Evolutionary conservation across 495 filamentous ascomycete genomes (phyloP), one percentile per base, ranked within the genome.

Genomic region (Astrothelium subdiscretum): DNA sequence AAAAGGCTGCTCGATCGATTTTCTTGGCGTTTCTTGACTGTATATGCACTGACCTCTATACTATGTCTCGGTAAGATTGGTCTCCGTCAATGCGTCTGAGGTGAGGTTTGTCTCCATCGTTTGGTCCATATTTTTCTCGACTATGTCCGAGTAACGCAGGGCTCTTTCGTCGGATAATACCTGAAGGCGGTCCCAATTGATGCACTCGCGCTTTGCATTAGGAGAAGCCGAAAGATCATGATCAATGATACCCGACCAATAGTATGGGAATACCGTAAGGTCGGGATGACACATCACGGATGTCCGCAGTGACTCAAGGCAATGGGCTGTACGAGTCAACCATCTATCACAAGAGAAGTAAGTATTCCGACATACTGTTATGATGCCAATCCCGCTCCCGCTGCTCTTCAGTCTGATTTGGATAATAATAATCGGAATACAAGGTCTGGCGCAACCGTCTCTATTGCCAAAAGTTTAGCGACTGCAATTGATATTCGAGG

Each of bases 391-490:
- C 32, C 24, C 32, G 57, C n/a, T 59, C 24, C n/a, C n/a, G 20
- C 22, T 31, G 20, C 18, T 38, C 59, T 40, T 60, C 59, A 32
- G 59, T 43, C 12, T 18, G 32, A 32, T 60, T 40, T n/a, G 59
- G 59, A 43, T 60, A 60, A 32, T 60, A 60, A 32, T 60, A 60
- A 22, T 60, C 59, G 13, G 59, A 5, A 31, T 60, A 60, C 59
- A 60, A 20, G 32, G 43, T 60, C 26, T 60, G 59, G 5, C 59
- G 20, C 11, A 59, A 20, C 11, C 57, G 57, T 20, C 57, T 26
- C 57, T 59, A 27, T 11, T 11, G 57, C 31, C 32, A 32, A 27
- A 11, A 59, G 20, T 31, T 31, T n/a, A n/a, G 31, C 15, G 26
- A 38, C 8, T 15, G 35, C 35, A 38, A 10, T 11, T 59, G n/a